phyloP scores from a whole-genome alignment of 2,329 filamentous ascomycete species.

The Arthrobotrys megalospora region DNA sequence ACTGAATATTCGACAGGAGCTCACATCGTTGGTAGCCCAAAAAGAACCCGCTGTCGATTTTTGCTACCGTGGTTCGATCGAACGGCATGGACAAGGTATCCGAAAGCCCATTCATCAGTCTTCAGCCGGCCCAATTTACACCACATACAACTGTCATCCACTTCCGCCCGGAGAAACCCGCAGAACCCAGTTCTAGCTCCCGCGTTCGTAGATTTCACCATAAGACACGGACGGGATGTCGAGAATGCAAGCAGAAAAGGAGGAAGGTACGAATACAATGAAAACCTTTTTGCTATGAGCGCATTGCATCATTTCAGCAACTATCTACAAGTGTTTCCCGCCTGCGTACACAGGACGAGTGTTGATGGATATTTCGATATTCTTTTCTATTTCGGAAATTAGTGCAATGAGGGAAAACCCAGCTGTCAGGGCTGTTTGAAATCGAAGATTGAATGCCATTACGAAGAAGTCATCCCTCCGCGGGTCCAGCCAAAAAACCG shows the following conservation, averaged over 20 bases:
- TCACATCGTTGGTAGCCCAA: background rate
- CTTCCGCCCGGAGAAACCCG: conserved; percentile 50
- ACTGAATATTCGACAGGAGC: conserved; percentile 9
- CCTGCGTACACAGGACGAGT: background rate
- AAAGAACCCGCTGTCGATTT: background rate
- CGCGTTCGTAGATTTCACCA: conserved; percentile 53
- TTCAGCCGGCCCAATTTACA: conserved; percentile 39
- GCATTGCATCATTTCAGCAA: background rate
- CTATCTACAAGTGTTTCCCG: background rate
- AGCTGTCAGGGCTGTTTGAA: conserved; percentile 51
- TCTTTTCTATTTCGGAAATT: conserved; percentile 11
- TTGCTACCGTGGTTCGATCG: conserved; percentile 9
- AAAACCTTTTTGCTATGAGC: background rate
- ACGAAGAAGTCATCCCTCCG: conserved; percentile 50
- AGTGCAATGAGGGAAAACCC: conserved; percentile 57
- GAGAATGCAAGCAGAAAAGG: conserved; percentile 57
- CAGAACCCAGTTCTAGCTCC: conserved; percentile 24
- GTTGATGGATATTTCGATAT: conserved; percentile 25
- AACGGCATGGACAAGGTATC: conserved; percentile 39
- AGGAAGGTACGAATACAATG: conserved; percentile 45
- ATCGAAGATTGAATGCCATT: conserved; percentile 49
- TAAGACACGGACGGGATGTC: conserved; percentile 55
- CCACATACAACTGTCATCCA: conserved; percentile 46
- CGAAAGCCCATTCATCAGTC: conserved; percentile 45
- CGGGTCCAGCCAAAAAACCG: conserved; percentile 56